phyloP scores from a whole-genome alignment of 2,329 filamentous ascomycete genomes.

The Aschersonia sp. region DNA sequence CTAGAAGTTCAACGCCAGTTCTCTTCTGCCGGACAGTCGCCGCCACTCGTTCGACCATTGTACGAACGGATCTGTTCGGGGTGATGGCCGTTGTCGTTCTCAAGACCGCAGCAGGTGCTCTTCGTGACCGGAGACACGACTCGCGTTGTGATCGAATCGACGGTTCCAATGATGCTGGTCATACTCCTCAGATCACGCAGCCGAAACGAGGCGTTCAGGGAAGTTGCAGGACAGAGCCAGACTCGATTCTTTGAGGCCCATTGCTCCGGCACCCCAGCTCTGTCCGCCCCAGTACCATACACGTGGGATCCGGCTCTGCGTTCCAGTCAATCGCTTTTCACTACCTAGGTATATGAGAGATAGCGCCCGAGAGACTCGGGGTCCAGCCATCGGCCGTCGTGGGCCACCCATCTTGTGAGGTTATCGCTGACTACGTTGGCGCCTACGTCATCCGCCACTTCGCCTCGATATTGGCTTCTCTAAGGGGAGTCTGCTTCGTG shows the following conservation, averaged over 20 bases:
- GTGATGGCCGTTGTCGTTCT: conserved; percentile 27
- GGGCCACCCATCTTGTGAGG: background rate
- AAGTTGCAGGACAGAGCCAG: background rate
- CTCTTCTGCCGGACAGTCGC: conserved; percentile 4
- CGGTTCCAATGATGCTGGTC: background rate
- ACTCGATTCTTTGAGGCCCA: conserved; percentile 22
- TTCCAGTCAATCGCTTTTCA: background rate
- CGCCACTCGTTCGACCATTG: conserved; percentile 18
- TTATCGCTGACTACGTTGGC: background rate
- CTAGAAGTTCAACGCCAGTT: background rate
- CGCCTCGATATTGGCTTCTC: background rate
- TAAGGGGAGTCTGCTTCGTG: background rate
- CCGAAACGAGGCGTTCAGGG: conserved; percentile 5
- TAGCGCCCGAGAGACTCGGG: background rate
- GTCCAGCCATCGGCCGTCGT: background rate
- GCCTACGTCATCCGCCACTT: background rate
- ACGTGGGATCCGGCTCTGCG: background rate
- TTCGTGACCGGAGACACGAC: conserved; percentile 24
- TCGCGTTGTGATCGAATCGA: conserved; percentile 4
- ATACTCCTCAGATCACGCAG: background rate
- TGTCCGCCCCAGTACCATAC: background rate
- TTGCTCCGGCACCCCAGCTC: conserved; percentile 19
- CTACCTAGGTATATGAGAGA: background rate
- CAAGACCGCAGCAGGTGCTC: conserved; percentile 19
- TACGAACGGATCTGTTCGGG: conserved; percentile 29